Evolutionary conservation across 345 rosid genomes (phyloP), one percentile per base, ranked within the genome.

Genomic region (Kernera saxatilis): DNA sequence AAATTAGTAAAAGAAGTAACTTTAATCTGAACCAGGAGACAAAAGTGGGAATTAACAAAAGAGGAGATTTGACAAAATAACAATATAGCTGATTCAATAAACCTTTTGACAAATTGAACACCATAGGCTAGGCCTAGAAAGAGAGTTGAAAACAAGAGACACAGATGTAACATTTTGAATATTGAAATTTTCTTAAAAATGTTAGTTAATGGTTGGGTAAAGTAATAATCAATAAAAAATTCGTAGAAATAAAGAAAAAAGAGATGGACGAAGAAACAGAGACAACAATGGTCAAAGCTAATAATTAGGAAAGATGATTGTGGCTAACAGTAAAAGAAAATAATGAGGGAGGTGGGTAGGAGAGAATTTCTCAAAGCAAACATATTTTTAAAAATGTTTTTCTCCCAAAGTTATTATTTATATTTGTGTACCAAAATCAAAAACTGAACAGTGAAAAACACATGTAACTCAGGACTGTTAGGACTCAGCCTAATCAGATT

Each of bases 221-320:
- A 32, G 25, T 64, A 26, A 22, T 30, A 48, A 66, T 57, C 60
- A 59, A 50, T 50, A 8, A 30, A 39, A 39, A 21, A 29, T 15
- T 21, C 50, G 27, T 39, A 39, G 46, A 67, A 9, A 48, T 26
- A 22, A 43, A 66, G 60, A 29, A 55, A 44, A 36, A 37, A 17
- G 18, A 25, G 18, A 55, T 18, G 33, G 40, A 74, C 1, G 22
- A 51, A 17, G 15, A 69, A 37, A 45, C 62, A 62, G 52, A 48
- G 71, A 56, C 74, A 69, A 39, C 71, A 63, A 70, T 76, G 75
- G 79, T 56, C 75, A 69, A 69, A 63, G 66, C 45, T 63, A 68
- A 76, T 76, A 55, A 76, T 76, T 55, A 76, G 26, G 4, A 45
- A 19, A 59, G 8, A 67, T 62, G 60, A 76, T 63, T 76, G 40